Evolutionary conservation across 306 rosid genomes (phyloP).

Genomic region (barrel medic (Medicago truncatula)): DNA sequence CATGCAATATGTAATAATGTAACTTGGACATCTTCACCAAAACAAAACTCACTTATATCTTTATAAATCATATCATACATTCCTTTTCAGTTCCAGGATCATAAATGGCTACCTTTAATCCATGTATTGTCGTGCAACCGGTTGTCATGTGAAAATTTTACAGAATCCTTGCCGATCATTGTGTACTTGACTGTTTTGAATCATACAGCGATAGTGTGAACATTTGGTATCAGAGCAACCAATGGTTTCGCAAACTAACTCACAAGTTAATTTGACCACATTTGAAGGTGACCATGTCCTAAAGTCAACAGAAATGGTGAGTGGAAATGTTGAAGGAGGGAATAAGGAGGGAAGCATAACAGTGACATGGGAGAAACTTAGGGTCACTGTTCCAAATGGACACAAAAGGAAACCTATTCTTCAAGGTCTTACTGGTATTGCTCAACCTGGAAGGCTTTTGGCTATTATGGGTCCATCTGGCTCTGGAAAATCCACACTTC

Average conservation of each 20-base stretch:
- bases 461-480: constrained; percentile 91
- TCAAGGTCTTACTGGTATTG: constrained; percentile 58
- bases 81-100: constrained; percentile 13
- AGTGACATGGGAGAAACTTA: constrained; percentile 63
- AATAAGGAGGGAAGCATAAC: constrained; percentile 35
- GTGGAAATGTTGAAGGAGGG: background rate
- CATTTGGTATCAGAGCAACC: too few relatives aligned
- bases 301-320: constrained; percentile 24
- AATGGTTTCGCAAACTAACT: background rate
- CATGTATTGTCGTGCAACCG: too few relatives aligned
- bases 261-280: background rate
- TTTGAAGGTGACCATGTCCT: constrained; percentile 17
- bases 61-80: background rate
- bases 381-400: constrained; percentile 56
- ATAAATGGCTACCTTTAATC: background rate
- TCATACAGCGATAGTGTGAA: too few relatives aligned
- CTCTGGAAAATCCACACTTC: constrained; percentile 80
- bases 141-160: too few relatives aligned
- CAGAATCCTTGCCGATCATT: too few relatives aligned
- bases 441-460: constrained; percentile 62
- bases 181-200: too few relatives aligned
- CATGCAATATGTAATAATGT: background rate
- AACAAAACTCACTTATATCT: background rate
- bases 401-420: constrained; percentile 54
- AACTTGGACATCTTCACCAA: constrained; percentile 3